Evolutionary conservation across 371 early-diverging fungal species (phyloP), one percentile per base, ranked within the genome.

Genomic region (Mortierella sp.): DNA sequence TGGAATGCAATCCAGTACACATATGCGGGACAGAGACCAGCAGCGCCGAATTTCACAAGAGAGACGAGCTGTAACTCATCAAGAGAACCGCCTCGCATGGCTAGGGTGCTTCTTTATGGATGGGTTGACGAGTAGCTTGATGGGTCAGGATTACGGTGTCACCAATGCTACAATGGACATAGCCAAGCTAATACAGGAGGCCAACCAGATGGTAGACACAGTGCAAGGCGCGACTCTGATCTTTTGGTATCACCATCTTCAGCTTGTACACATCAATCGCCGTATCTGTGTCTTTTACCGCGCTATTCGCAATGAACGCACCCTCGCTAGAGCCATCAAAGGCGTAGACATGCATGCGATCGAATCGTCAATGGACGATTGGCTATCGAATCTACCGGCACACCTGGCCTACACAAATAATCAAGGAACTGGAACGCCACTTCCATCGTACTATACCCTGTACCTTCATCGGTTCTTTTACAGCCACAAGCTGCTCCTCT

Each of bases 381-480:
- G 76, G 76, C 45, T 74, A 21, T 41, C 61, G 28, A 65, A 68
- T 16, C 52, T 74, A 5, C 76, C 76, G n/a, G 64, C 76, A 0
- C 76, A 74, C 47, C 50, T 74, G 38, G 76, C 69, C 18, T 69
- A 69, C 27, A 51, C 65, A 21, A 61, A 64, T n/a, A 57, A 27
- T 13, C 66, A 59, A 26, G 41, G 28, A 21, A 12, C 55, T 1
- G 62, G 63, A 6, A 55, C 60, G 18, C 52, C 70, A 8, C 65
- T 74, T 27, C 76, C 76, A 2, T 74, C 76, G 18, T 74, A 69
- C 51, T 74, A 74, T 61, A 74, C 76, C 45, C 69, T 74, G 19
- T 74, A 74, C 54, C 66, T 74, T 34, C 76, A 74, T 38, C 76
- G 76, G 28, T 74, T 74, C 59, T 74, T 58, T 21, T 74, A 69